Conservation (phyloP, 495 filamentous ascomycete genomes). For the Schizothecium vesticola region DNA sequence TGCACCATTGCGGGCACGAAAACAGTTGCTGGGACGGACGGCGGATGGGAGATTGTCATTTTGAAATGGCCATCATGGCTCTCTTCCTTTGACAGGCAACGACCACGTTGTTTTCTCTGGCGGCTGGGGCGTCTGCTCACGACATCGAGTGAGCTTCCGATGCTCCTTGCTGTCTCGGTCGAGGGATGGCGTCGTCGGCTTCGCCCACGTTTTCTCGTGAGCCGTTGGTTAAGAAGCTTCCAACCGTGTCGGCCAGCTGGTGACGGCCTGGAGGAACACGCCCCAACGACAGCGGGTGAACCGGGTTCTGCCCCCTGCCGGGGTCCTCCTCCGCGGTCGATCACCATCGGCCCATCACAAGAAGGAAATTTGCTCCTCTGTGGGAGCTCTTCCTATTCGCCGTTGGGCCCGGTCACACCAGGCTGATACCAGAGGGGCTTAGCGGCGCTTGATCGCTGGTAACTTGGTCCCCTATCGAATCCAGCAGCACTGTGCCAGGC, state of each 20-base stretch:
- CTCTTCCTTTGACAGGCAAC: neutral
- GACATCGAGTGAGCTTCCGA: neutral
- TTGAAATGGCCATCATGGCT: no score
- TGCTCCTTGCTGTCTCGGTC: neutral
- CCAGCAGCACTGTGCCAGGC: slow-evolving; percentile 7
- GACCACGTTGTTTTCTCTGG: neutral
- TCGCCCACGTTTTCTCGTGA: neutral
- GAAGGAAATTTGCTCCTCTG: slow-evolving; percentile 26
- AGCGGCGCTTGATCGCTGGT: slow-evolving; percentile 10
- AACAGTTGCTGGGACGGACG: neutral
- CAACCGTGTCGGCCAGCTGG: slow-evolving; percentile 6
- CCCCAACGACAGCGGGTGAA: neutral
- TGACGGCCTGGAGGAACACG: slow-evolving; percentile 9
- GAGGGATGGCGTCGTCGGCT: neutral
- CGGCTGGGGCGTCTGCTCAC: neutral
- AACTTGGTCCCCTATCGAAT: slow-evolving; percentile 17
- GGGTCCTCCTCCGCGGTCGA: slow-evolving; percentile 14
- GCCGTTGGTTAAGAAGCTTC: neutral
- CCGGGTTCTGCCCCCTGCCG: slow-evolving; percentile 1
- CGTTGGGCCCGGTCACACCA: slow-evolving; percentile 21
- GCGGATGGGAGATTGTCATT: neutral
- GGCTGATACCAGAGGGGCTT: slow-evolving; percentile 18
- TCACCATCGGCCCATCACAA: slow-evolving; percentile 29
- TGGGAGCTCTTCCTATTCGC: slow-evolving; percentile 26
- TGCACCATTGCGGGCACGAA: neutral